These are phyloP conservation scores for Neurospora africana DNA, from an alignment of 495 filamentous ascomycete species.

Conservation along the genomic window DNA sequence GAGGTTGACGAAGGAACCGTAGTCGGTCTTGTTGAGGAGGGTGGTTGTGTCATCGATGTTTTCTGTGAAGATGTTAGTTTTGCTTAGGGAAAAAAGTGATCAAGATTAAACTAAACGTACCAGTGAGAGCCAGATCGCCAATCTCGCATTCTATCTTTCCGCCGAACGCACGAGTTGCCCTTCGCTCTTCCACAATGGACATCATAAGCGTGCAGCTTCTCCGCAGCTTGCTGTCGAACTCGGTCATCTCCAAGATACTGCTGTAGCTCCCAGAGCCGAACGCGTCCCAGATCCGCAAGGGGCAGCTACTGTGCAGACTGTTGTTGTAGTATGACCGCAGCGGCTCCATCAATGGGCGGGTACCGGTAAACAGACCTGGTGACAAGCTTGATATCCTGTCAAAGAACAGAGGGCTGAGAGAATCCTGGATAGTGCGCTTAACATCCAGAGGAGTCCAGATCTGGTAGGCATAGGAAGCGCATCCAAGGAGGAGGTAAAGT, in stretches of 20 bases:
- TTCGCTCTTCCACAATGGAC: constrained; percentile 35
- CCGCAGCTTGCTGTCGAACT: constrained; percentile 25
- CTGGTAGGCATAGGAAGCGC: constrained; percentile 28
- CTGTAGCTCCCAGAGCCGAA: constrained; percentile 36
- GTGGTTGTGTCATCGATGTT: constrained; percentile 15
- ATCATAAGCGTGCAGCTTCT: constrained; percentile 33
- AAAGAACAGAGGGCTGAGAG: constrained; percentile 34
- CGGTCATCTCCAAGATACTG: constrained; percentile 29
- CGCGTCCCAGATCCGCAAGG: constrained; percentile 32
- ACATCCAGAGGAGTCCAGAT: constrained; percentile 35
- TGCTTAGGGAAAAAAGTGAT: background rate
- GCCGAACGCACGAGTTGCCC: constrained; percentile 26
- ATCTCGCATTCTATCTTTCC: constrained; percentile 27
- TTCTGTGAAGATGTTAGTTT: constrained; percentile 15
- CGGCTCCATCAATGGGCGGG: constrained; percentile 21
- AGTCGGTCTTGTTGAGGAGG: constrained; percentile 34
- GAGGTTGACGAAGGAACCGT: constrained; percentile 32
- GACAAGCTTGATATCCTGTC: constrained; percentile 43
- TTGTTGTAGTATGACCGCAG: constrained; percentile 28
- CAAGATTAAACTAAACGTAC: constrained; percentile 19
- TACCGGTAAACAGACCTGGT: constrained; percentile 32
- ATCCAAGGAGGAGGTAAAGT: constrained; percentile 36
- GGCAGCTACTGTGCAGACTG: constrained; percentile 24
- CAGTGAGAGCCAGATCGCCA: constrained; percentile 24
- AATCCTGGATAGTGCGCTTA: constrained; percentile 41